These are phyloP conservation scores for Boletus reticulatus DNA, from an alignment of 768 basidiomycete genomes.

Conservation along the genomic window DNA sequence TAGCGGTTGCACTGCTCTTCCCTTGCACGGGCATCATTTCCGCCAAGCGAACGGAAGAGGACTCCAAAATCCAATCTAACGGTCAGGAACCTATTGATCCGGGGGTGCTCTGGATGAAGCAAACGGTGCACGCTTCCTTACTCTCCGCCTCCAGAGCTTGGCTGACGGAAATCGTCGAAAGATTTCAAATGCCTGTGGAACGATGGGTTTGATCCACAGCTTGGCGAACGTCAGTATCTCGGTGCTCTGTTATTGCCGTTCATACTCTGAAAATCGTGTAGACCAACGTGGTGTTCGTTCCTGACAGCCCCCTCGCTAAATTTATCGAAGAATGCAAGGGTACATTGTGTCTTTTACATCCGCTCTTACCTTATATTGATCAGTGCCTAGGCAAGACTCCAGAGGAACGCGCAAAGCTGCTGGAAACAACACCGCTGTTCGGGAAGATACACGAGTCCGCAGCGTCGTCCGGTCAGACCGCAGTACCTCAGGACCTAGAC, in stretches of 20 bases:
- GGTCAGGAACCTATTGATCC: constrained; percentile 53
- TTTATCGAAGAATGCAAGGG: constrained; percentile 69
- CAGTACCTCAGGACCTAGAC: constrained; percentile 58
- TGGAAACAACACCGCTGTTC: constrained; percentile 77
- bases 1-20: constrained; percentile 85
- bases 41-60: constrained; percentile 55
- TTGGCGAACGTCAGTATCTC: constrained; percentile 65
- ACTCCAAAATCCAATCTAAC: constrained; percentile 47
- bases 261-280: constrained; percentile 22
- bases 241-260: constrained; percentile 1
- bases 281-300: constrained; percentile 56
- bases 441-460: constrained; percentile 72
- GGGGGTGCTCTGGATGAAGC: constrained; percentile 84
- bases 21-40: constrained; percentile 58
- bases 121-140: constrained; percentile 56
- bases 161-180: constrained; percentile 25
- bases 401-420: constrained; percentile 66
- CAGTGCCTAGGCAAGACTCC: constrained; percentile 57
- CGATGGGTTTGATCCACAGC: constrained; percentile 82
- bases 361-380: neutral
- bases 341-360: constrained; percentile 19
- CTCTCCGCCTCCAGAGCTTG: neutral
- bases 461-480: constrained; percentile 67
- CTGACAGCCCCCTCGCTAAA: constrained; percentile 57
- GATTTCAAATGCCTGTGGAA: constrained; percentile 87